Evolutionary conservation across 306 rosid genomes (phyloP), one percentile per base, ranked within the genome.

Genomic region (Hippophae tibetana): DNA sequence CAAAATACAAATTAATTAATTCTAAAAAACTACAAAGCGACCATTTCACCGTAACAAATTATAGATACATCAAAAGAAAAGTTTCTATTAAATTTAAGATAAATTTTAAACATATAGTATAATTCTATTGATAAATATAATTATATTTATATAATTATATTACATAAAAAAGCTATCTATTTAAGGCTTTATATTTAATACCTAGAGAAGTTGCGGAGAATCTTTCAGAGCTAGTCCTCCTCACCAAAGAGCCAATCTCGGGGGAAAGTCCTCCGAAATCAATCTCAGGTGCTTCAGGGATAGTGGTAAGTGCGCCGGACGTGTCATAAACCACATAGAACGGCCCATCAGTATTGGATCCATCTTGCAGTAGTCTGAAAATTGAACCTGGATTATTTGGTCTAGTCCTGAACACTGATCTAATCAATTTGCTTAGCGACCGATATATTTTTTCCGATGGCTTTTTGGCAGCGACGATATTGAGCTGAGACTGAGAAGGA

Each of bases 301-400:
- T 86, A 12, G 95, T 74, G 12, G 86, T 78, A 13, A 90, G 95
- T 40, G 82, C 64, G 12, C 82, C 87, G 47, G 87, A 77, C 60
- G 75, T 84, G 38, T 89, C 93, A 61, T 70, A 81, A 38, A 84
- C 75, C 38, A 82, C 79, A 48, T 74, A 79, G 56, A 81, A 80
- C 38, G 38, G 5, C 38, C 38, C 38, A 31, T 31, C 38, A 2
- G 3, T 31, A 31, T 31, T 31, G 38, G 38, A 31, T 54, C 88
- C 80, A 2, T 78, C 88, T 60, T 13, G 69, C 3, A 79, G 54
- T 25, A 57, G 60, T n/a, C 75, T 66, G 26, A 75, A 71, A 14
- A 76, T 9, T 12, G 59, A 13, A 40, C 23, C 23, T 6, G 70
- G 58, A 8, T 59, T 52, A 8, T 59, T 52, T 44, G 74, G 61